Conservation (phyloP, 768 basidiomycete species). For the Butyriboletus loyo region DNA sequence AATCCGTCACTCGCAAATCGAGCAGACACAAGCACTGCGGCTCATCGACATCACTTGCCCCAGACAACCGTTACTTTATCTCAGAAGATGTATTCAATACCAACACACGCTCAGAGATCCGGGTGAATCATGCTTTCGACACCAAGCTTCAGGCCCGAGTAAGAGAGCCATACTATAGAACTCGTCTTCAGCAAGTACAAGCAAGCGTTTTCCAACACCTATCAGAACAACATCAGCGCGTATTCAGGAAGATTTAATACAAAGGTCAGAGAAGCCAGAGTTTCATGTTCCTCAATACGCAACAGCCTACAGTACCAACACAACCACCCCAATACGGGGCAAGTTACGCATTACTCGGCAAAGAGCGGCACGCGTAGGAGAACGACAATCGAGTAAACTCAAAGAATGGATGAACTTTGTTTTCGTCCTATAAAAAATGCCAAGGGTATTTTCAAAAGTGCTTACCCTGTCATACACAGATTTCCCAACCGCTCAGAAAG, state of each 20-base stretch:
- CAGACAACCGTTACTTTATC: too few species aligned
- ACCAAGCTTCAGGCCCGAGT: not conserved
- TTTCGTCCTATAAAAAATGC: conserved; percentile 51
- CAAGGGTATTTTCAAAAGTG: not conserved
- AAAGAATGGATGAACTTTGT: conserved; percentile 85
- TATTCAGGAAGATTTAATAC: not conserved
- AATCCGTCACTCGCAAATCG: too few species aligned
- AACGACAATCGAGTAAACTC: conserved; percentile 43
- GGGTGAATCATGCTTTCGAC: too few species aligned
- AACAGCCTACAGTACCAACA: conserved; percentile 35
- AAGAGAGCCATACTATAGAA: too few species aligned
- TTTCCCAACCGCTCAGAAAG: not conserved
- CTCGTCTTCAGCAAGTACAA: not conserved
- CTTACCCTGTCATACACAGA: not conserved
- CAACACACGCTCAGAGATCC: too few species aligned
- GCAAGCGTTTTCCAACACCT: not conserved
- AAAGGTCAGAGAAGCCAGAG: conserved; percentile 59
- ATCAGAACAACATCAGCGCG: conserved; percentile 6
- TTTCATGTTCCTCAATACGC: conserved; percentile 49
- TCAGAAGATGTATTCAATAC: too few species aligned
- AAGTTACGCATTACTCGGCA: conserved; percentile 34
- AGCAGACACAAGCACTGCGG: too few species aligned
- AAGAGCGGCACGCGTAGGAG: conserved; percentile 37
- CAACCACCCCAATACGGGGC: conserved; percentile 49
- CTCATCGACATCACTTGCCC: too few species aligned